A percentile compares a stretch with the other conserved stretches of the same genome.
Conservation (phyloP, 2,329 filamentous ascomycete species). For the Aureobasidium sp. region DNA sequence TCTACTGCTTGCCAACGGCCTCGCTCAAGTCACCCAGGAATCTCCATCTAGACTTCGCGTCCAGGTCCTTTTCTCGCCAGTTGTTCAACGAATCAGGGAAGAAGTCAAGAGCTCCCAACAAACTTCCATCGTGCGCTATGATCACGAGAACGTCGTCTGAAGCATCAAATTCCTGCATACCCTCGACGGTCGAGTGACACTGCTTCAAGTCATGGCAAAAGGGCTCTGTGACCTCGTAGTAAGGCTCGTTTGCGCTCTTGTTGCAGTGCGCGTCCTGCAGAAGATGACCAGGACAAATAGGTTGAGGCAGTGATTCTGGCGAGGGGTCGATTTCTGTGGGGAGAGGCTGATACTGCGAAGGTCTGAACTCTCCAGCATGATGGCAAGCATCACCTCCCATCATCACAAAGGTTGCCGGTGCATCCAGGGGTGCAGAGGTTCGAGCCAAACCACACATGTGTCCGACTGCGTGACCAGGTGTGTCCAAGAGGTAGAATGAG, state of each 20-base stretch:
- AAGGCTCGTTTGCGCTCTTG: conserved; percentile 25
- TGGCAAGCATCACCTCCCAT: conserved; percentile 43
- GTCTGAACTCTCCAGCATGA: conserved; percentile 38
- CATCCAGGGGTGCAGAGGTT: conserved; percentile 20
- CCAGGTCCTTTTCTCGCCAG: conserved; percentile 40
- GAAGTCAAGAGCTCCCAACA: conserved; percentile 38
- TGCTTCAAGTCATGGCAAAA: conserved; percentile 27
- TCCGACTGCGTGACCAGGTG: conserved; percentile 44
- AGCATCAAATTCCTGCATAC: conserved; percentile 40
- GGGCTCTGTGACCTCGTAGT: conserved; percentile 26
- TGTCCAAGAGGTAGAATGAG: conserved; percentile 46
- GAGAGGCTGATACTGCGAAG: conserved; percentile 33
- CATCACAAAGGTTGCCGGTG: conserved; percentile 37
- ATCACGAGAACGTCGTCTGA: conserved; percentile 36
- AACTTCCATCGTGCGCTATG: conserved; percentile 39
- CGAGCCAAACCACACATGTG: conserved; percentile 44
- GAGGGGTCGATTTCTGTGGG: conserved; percentile 30
- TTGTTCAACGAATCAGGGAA: conserved; percentile 42
- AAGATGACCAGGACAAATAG: conserved; percentile 34
- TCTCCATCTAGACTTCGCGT: conserved; percentile 37
- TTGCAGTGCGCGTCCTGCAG: conserved; percentile 33
- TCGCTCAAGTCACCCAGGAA: conserved; percentile 44
- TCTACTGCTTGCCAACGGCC: conserved; percentile 26
- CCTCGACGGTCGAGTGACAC: conserved; percentile 34
- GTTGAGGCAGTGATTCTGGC: conserved; percentile 14